Evolutionary conservation across 1,139 yeast species (phyloP), one percentile per base, ranked within the genome.

Genomic region (Pichia norvegensis): DNA sequence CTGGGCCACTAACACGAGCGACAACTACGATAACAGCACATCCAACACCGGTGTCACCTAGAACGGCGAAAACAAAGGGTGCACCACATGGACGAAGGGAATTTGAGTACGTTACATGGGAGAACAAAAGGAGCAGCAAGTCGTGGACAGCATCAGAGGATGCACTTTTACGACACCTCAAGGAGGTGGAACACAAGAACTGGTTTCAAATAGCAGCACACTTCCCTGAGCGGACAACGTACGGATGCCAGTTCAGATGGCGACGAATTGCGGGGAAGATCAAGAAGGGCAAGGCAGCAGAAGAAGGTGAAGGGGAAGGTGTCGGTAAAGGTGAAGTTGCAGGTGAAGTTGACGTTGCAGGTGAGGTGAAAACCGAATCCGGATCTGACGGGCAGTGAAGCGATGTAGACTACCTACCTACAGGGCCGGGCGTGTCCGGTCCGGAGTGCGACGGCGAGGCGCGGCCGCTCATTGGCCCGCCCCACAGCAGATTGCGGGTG

Each of bases 231-330:
- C 67, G 88, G 61, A 81, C 87, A 1, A 85, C 86, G 23, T 81
- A 81, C 57, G 87, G 87, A 4, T 81, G 87, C 54, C 88, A 81
- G 63, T 81, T 81, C 56, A 70, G 88, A 57, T 81, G 87, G 87
- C 73, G 88, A 7, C 29, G 48, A 20, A 19, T 46, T 17, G 35
- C 13, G 8, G 20, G 19, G 16, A 40, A 38, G 22, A 20, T 14
- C 2, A 27, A 25, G 16, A 27, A 9, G 6, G 31, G 4, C 31
- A 11, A 33, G 22, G 14, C 16, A 25, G 25, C 16, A 7, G 17
- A 7, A 13, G 25, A n/a, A 29, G 35, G 10, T 3, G 16, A 10
- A 8, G 9, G 21, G 14, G 25, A 22, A 21, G 23, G 31, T 23
- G 27, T 9, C 27, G 10, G 4, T 4, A 23, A 2, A 8, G 27